Base-by-base conservation (phyloP, 768 basidiomycete species). In the Sutorius australiensis region DNA sequence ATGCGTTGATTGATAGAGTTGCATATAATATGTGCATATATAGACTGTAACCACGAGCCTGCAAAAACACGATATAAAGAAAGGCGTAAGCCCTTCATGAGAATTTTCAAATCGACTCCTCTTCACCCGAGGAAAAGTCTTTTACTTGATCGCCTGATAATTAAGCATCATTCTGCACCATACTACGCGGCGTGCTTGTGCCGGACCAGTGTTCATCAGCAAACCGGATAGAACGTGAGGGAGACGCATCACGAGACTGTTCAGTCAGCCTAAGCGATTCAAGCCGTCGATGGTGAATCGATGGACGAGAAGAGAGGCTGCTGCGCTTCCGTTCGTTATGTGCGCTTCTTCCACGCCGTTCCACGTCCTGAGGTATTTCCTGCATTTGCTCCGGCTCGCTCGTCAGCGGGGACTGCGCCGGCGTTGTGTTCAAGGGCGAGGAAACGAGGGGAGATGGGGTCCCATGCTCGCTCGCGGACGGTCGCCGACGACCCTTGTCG, bases 221-320 rank as follows among this genome's bases (percentile, higher is more conserved):
- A 58, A 77, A 80, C 33, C 75, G 72, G 48, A 79, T 71, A 12
- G 77, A 80, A n/a, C 77, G 75, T 9, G 72, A 56, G 1, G 77
- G 77, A 7, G 78, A 80, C 43, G 62, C 70, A 3, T 76, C 77
- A 21, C 77, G 72, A 16, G 68, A 60, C 19, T 51, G 58, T n/a
- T 41, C 31, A 38, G 41, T 38, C 6, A 55, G 36, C 24, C 27
- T 61, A 24, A 69, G 64, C 6, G 68, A 71, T 44, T 69, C 67
- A 7, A 69, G 61, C 12, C 68, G 60, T 47, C 68, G 61, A 42
- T 69, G 70, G 6, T 54, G 62, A 48, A 66, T 30, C 5, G 68
- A 67, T 13, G 54, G 40, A 31, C 40, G 70, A 14, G 57, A 36
- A 0, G 65, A 64, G 5, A 57, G 27, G 3, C 46, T 37, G 13